These are phyloP conservation scores for Chaetomium sp. DNA, from an alignment of 2,329 filamentous ascomycete genomes.

Conservation along the genomic window DNA sequence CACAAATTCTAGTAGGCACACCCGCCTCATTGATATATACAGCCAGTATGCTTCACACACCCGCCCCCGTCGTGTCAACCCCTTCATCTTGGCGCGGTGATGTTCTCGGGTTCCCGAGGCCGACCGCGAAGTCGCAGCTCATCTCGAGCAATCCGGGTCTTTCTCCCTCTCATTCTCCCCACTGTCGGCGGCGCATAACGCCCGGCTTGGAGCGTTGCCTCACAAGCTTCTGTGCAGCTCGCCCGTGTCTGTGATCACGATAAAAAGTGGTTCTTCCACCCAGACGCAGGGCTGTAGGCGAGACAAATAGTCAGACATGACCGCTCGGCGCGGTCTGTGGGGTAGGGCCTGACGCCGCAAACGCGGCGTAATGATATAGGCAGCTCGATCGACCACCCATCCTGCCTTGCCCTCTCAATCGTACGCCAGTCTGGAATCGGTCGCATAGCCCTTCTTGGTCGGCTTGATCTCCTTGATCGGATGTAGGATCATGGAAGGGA, in stretches of 20 bases:
- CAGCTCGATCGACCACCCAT: background rate
- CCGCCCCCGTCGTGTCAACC: background rate
- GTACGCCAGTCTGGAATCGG: constrained; percentile 47
- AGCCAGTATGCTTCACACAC: background rate
- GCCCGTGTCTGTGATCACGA: background rate
- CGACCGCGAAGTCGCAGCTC: too few relatives aligned
- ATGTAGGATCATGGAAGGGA: constrained; percentile 62
- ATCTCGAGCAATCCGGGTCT: background rate
- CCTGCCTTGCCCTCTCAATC: constrained; percentile 11
- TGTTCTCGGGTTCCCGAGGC: background rate
- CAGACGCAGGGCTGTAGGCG: background rate
- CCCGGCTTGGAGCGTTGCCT: background rate
- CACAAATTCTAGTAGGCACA: background rate
- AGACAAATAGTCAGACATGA: constrained; percentile 7
- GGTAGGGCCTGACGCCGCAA: background rate
- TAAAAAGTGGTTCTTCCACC: background rate
- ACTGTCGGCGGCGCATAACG: background rate
- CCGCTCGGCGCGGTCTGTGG: constrained; percentile 6
- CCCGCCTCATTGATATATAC: constrained; percentile 8
- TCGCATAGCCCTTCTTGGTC: constrained; percentile 49
- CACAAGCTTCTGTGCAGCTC: background rate
- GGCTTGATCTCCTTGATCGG: constrained; percentile 61
- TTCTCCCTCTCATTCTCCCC: background rate
- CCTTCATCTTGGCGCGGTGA: background rate
- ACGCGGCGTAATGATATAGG: constrained; percentile 5